These are phyloP conservation scores for Papiliotrema fonsecae DNA, from an alignment of 1,284 basidiomycete genomes.

Conservation along the genomic window DNA sequence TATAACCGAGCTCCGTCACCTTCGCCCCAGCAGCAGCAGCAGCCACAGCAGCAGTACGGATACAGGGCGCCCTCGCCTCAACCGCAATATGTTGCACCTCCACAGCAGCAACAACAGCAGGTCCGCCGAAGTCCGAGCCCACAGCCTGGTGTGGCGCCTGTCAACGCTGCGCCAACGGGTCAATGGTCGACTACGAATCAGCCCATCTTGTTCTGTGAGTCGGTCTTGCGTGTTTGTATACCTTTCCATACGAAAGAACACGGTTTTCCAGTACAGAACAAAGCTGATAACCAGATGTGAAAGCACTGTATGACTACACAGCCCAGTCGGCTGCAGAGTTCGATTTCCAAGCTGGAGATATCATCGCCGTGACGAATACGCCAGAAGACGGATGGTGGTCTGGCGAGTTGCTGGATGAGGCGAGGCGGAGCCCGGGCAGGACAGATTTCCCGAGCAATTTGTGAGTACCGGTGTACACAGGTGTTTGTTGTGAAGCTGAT, in stretches of 20 bases:
- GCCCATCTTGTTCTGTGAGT: conserved; percentile 47
- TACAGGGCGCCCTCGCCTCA: conserved; percentile 21
- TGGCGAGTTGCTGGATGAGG: conserved; percentile 67
- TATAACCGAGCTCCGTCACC: conserved; percentile 4
- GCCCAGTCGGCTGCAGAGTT: conserved; percentile 63
- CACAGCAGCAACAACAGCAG: conserved; percentile 13
- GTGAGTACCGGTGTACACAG: conserved; percentile 21
- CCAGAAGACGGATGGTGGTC: conserved; percentile 96
- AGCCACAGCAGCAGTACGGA: conserved; percentile 19
- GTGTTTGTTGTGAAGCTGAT: conserved; percentile 22
- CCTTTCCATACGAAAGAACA: neutral
- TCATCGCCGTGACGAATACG: conserved; percentile 85
- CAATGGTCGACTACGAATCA: conserved; percentile 45
- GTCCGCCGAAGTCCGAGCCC: conserved; percentile 33
- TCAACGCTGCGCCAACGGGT: conserved; percentile 43
- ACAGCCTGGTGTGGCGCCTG: conserved; percentile 36
- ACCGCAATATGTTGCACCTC: conserved; percentile 2
- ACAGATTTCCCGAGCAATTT: conserved; percentile 93
- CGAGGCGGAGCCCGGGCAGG: conserved; percentile 66
- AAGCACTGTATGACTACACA: conserved; percentile 85
- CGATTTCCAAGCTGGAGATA: conserved; percentile 84
- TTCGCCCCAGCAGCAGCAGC: conserved; percentile 16
- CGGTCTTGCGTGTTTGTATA: neutral
- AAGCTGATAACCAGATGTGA: conserved; percentile 53
- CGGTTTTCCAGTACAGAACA: neutral